A percentile compares a stretch with the other conserved stretches of the same genome.
Evolutionary conservation across 352 stramenopile genomes (phyloP).

Genomic region (Globisporangium paroecandrum): DNA sequence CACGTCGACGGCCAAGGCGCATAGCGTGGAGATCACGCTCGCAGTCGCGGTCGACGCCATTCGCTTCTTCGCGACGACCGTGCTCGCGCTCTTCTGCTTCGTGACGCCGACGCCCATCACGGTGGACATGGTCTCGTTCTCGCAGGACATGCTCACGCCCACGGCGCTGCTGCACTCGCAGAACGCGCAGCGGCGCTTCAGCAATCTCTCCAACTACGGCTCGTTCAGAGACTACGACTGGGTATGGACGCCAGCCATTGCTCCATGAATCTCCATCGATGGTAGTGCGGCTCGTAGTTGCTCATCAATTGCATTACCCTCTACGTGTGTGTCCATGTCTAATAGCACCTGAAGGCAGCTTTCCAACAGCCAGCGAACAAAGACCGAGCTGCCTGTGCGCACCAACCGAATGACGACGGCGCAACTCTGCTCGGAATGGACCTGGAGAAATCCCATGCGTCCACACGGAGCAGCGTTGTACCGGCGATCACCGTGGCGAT

Average conservation of each 20-base stretch:
- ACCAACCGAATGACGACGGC: not conserved
- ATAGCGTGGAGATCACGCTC: conserved; percentile 5
- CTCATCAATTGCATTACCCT: not conserved
- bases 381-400: not conserved
- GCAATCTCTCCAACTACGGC: conserved; percentile 45
- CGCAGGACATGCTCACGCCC: conserved; percentile 46
- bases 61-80: conserved; percentile 34
- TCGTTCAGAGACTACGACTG: conserved; percentile 49
- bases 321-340: not conserved
- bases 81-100: conserved; percentile 54
- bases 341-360: conserved; percentile 4
- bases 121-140: conserved; percentile 42
- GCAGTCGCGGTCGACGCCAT: conserved; percentile 30
- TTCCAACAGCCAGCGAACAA: not conserved
- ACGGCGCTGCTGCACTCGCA: conserved; percentile 54
- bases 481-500: conserved; percentile 53
- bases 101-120: conserved; percentile 47
- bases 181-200: conserved; percentile 26
- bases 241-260: conserved; percentile 6
- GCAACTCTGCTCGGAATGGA: not conserved
- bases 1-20: not conserved
- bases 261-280: not conserved
- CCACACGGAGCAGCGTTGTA: conserved; percentile 23
- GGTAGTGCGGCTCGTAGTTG: not conserved
- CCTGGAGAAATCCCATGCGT: conserved; percentile 9